These are phyloP conservation scores for Skeletonema costatum DNA, from an alignment of 108 stramenopile genomes.

Conservation along the genomic window DNA sequence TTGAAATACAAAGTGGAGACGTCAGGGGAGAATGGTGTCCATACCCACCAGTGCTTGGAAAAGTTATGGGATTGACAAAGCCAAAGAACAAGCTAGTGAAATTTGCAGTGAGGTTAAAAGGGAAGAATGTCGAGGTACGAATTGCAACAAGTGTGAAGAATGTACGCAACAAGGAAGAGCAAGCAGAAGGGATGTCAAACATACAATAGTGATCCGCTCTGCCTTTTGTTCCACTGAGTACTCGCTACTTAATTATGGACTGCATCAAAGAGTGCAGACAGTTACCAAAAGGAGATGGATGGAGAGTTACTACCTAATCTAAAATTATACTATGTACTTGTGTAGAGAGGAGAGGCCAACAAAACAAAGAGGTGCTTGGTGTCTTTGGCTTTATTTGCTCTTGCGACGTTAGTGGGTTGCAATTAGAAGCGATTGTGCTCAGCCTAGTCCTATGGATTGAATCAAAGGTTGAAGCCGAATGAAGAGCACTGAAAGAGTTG, in stretches of 20 bases:
- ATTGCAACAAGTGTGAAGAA: slow-evolving; percentile 48
- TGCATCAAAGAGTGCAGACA: neutral
- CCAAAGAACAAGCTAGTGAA: slow-evolving; percentile 60
- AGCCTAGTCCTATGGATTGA: no score
- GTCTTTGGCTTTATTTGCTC: no score
- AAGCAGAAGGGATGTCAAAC: slow-evolving; percentile 40
- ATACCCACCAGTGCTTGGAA: slow-evolving; percentile 92
- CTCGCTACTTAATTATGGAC: neutral
- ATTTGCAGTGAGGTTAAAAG: slow-evolving; percentile 77
- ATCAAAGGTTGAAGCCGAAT: no score
- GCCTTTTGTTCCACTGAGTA: neutral
- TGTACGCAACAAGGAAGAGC: slow-evolving; percentile 26
- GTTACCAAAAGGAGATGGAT: no score
- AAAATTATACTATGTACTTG: no score
- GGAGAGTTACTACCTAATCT: no score
- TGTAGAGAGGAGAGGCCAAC: no score
- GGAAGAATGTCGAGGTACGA: slow-evolving; percentile 84
- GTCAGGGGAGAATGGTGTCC: slow-evolving; percentile 98
- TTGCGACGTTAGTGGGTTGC: no score
- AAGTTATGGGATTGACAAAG: slow-evolving; percentile 73
- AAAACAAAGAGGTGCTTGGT: no score
- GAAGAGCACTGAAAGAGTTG: no score
- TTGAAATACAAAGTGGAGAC: slow-evolving; percentile 89
- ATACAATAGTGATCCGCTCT: slow-evolving; percentile 17
- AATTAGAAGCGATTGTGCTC: no score